Evolutionary conservation across 495 filamentous ascomycete genomes (phyloP), one percentile per base, ranked within the genome.

Genomic region (Pseudomonodictys pantanalensis): DNA sequence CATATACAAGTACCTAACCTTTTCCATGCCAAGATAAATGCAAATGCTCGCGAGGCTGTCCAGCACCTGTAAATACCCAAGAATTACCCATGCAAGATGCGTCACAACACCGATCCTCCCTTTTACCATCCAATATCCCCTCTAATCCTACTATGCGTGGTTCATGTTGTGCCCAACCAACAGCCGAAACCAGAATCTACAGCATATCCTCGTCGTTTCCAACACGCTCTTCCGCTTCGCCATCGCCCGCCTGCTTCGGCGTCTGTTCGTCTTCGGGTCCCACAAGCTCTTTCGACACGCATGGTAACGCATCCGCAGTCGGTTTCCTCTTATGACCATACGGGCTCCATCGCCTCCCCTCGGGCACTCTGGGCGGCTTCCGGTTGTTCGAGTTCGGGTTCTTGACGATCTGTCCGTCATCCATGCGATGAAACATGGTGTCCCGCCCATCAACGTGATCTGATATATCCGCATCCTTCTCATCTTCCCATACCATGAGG

Each of bases 401-500:
- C 46, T 58, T 64, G 11, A 68, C 41, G 29, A 68, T 68, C 35
- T 64, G 60, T 6, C 65, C 65, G 28, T 64, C 60, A 23, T 64
- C 60, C 60, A 68, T 52, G 17, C 65, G 50, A 24, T 64, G 65
- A 42, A 64, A 68, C 24, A 33, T 52, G 1, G 65, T 68, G 20
- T 68, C 65, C 22, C 42, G 56, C 1, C 65, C 65, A 47, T 68
- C 65, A 15, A 64, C 33, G 35, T 68, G 51, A 45, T 68, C 65
- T 0, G 65, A 64, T 9, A 70, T 64, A 29, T 65, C 60, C 2
- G 60, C 58, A 43, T 68, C 60, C 49, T 58, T 63, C 51, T 69
- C 67, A 38, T 70, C 68, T 25, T 65, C 65, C 68, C 68, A 70
- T 12, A 70, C 47, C 53, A 65, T 65, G 46, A 70, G 30, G 44